Evolutionary conservation across 768 basidiomycete species (phyloP).

Genomic region (Serendipita sp.): DNA sequence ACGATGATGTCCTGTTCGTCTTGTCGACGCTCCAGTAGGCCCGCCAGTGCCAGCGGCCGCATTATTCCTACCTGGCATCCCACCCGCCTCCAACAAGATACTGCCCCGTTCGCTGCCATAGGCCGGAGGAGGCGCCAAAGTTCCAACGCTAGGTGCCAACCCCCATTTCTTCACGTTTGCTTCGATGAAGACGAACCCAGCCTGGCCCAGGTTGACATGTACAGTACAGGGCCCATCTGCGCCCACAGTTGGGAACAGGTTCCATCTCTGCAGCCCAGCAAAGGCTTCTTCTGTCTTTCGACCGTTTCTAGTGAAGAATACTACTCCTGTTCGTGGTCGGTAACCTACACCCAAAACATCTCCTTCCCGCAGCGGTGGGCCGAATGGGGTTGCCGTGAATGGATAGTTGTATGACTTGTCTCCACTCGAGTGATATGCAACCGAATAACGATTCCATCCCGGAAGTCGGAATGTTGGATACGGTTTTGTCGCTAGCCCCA

Average conservation of each 20-base stretch:
- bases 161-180: conserved; percentile 99
- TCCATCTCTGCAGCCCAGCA: conserved; percentile 73
- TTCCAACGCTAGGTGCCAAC: conserved; percentile 90
- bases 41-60: conserved; percentile 31
- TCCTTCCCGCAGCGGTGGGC: conserved; percentile 74
- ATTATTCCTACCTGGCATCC: conserved; percentile 17
- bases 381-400: conserved; percentile 73
- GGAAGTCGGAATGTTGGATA: conserved; percentile 89
- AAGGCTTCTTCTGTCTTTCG: conserved; percentile 95
- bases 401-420: conserved; percentile 97
- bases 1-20: conserved; percentile 42
- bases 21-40: conserved; percentile 26
- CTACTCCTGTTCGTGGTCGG: conserved; percentile 86
- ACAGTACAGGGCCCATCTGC: conserved; percentile 93
- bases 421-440: conserved; percentile 91
- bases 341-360: conserved; percentile 95
- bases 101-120: conserved; percentile 96
- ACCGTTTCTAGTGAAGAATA: conserved; percentile 98
- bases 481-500: conserved; percentile 93
- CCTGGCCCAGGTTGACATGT: conserved; percentile 94
- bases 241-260: conserved; percentile 93
- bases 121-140: conserved; percentile 91
- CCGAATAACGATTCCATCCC: conserved; percentile 69
- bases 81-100: conserved; percentile 84
- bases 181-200: conserved; percentile 97